These are phyloP conservation scores for Ustilago cynodontis DNA, from an alignment of 1,284 basidiomycete genomes.

Conservation along the genomic window DNA sequence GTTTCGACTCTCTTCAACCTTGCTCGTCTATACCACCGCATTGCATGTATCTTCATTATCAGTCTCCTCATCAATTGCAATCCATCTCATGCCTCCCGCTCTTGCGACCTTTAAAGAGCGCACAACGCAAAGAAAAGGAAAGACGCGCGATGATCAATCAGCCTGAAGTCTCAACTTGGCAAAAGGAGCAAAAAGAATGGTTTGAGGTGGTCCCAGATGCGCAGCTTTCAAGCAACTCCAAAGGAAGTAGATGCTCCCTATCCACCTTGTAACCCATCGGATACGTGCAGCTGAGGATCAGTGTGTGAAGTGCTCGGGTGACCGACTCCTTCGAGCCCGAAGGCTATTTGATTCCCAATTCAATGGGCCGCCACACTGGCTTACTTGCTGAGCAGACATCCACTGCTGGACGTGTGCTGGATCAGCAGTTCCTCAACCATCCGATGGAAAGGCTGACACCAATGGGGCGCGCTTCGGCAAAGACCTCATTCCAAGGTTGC, in stretches of 20 bases:
- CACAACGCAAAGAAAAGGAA: not conserved
- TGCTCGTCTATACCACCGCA: constrained; percentile 23
- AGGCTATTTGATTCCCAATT: constrained; percentile 45
- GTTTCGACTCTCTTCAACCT: constrained; percentile 1
- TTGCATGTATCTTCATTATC: constrained; percentile 8
- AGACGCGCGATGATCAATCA: not conserved
- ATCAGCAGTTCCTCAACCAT: constrained; percentile 56
- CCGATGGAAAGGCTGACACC: constrained; percentile 55
- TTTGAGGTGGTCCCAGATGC: constrained; percentile 52
- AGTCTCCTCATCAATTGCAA: not conserved
- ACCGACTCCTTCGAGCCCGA: constrained; percentile 59
- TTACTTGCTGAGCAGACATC: constrained; percentile 57
- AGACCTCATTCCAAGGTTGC: constrained; percentile 54
- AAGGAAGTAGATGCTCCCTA: constrained; percentile 51
- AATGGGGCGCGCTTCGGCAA: constrained; percentile 55
- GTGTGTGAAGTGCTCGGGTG: constrained; percentile 57
- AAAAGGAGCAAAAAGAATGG: constrained; percentile 39
- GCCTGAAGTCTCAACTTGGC: not conserved
- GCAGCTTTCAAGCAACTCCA: constrained; percentile 58
- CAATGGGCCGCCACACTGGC: constrained; percentile 48
- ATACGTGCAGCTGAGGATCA: constrained; percentile 61
- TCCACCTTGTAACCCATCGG: constrained; percentile 48
- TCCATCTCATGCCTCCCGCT: too few species aligned
- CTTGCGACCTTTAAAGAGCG: not conserved
- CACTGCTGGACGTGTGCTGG: constrained; percentile 50